These are phyloP conservation scores for Fraxinus floribunda DNA, from an alignment of 305 asterid species.

Conservation along the genomic window DNA sequence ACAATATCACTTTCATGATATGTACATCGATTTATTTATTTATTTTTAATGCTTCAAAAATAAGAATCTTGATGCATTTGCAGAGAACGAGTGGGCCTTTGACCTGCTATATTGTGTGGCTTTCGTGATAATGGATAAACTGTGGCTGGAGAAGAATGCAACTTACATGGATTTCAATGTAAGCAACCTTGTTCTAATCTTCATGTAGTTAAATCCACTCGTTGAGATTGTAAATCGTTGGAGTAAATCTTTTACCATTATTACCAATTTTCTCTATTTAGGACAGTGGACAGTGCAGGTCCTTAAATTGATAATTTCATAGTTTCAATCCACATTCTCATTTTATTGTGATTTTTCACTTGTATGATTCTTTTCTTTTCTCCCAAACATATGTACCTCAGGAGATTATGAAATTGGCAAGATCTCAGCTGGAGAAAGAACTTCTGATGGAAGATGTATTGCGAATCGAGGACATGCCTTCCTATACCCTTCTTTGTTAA, in stretches of 20 bases:
- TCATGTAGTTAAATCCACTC: background rate
- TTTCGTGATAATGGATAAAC: constrained; percentile 76
- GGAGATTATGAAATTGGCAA: constrained; percentile 62
- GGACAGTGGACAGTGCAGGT: background rate
- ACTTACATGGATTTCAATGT: constrained; percentile 87
- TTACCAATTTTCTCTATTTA: background rate
- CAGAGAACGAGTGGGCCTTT: constrained; percentile 87
- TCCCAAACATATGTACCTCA: constrained; percentile 9
- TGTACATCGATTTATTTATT: background rate
- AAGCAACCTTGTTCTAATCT: constrained; percentile 20
- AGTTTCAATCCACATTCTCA: background rate
- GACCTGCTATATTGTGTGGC: constrained; percentile 82
- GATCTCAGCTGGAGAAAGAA: constrained; percentile 70
- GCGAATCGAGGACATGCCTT: constrained; percentile 78
- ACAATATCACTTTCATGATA: background rate
- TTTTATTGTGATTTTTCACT: background rate
- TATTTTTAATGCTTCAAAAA: background rate
- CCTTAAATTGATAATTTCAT: background rate
- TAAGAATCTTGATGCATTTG: constrained; percentile 24
- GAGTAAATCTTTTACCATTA: background rate
- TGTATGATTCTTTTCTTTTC: background rate
- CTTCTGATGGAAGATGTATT: constrained; percentile 65
- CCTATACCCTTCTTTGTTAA: constrained; percentile 57
- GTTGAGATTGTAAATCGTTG: background rate
- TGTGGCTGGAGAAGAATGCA: constrained; percentile 76